Base-by-base conservation (phyloP, 345 rosid species). In the Geranium brycei region DNA sequence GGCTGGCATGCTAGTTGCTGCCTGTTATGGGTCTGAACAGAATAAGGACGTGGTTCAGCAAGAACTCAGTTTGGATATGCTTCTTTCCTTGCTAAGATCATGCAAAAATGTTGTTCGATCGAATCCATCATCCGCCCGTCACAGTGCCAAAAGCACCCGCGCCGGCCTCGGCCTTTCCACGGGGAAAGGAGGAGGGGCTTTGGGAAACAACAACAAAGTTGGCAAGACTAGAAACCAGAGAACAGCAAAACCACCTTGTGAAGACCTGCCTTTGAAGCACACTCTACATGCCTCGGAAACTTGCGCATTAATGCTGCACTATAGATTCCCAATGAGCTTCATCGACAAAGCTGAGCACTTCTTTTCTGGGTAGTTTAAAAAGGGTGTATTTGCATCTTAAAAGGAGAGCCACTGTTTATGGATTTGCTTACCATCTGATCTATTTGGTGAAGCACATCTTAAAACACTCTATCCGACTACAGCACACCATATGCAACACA, bases 11-110 rank as follows among this genome's bases (percentile, higher is more conserved):
- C 74, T 84, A 19, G 86, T 87, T 71, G 82, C 89, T 2, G 87
- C 89, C 60, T 84, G 86, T 70, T 87, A 81, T 41, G 85, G 86
- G 31, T 84, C 80, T 73, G 83, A 82, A 73, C 93, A 82, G 78
- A 87, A 84, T 60, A 87, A 78, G 71, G 78, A 66, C 63, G 82
- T 87, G 41, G 82, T 87, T 67, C 80, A 78, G 78, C 93, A 79
- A 72, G 93, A 87, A 71, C 73, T 87, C 60, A 79, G 90, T 64
- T 62, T 83, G 73, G 93, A 84, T 62, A 87, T 82, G 93, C 79
- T 84, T 56, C 80, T 80, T 30, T 82, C 93, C 19, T 69, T 84
- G 75, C 75, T 87, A 64, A 79, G 61, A 70, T 84, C 90, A n/a
- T 82, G 93, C 78, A 79, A 78, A 77, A 82, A 73, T 64, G 75